Evolutionary conservation across 1,139 yeast species (phyloP), one percentile per base, ranked within the genome.

Genomic region (Citeromyces siamensis): DNA sequence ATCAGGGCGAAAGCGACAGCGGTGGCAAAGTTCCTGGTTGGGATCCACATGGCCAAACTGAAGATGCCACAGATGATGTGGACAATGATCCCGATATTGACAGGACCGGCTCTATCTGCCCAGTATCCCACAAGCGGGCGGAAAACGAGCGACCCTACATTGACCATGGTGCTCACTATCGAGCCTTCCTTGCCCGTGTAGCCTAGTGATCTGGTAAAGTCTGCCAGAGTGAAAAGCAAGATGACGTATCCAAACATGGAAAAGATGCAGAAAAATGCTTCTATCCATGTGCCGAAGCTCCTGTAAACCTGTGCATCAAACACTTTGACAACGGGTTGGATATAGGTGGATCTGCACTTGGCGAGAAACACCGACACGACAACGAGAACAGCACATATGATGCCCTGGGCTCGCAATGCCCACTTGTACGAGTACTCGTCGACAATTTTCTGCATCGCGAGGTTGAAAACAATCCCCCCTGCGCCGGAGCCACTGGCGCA

Each of bases 401-500:
- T 59, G 0, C 72, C 76, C 36, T 67, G 60, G 42, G 66, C 58
- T 42, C 82, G 53, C 40, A 75, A 55, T 0, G 80, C 75, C 83
- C 83, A 76, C 36, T 58, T 55, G 42, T 70, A 78, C 43, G 68
- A 56, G 7, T 73, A 72, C 1, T 70, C 63, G 17, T 62, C 53
- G 34, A 75, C 60, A 17, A 76, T 50, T 20, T 60, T 59, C 45
- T 71, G 67, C 22, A 71, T 55, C 18, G 67, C 62, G 33, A 73
- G 54, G 2, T 75, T 63, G 46, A 71, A 73, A 1, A 70, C 56
- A 28, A 75, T 60, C 22, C 84, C 85, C n/a, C 84, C 85, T 8
- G 71, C 43, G 8, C 85, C 85, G 7, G 79, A 62, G 3, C 85
- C 85, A 10, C 69, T 50, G 27, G 74, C 74, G n/a, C 68, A 58